phyloP scores from a whole-genome alignment of 1,139 yeast species.

The Geotrichum siamense region DNA sequence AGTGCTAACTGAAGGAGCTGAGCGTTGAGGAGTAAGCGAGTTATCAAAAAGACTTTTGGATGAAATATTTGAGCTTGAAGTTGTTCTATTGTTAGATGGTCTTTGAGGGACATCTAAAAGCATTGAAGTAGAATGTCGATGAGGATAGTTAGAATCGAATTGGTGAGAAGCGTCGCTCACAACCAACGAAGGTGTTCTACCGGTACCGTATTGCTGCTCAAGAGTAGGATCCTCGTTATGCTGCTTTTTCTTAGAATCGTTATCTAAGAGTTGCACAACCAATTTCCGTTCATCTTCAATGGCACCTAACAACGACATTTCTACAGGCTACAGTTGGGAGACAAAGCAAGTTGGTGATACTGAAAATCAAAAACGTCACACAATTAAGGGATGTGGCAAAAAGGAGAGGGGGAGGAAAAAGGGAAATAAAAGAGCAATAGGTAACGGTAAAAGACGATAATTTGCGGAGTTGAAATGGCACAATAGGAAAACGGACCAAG shows the following conservation, averaged over 20 bases:
- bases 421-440: not conserved
- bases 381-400: not conserved
- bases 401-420: not conserved
- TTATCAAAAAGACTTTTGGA: not conserved
- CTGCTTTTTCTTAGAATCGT: not conserved
- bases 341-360: no score
- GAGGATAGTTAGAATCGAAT: not conserved
- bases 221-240: not conserved
- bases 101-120: conserved; percentile 4
- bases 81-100: conserved; percentile 3
- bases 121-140: conserved; percentile 3
- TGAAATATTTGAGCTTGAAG: not conserved
- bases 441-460: no score
- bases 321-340: no score
- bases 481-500: not conserved
- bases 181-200: conserved; percentile 3
- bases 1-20: conserved; percentile 4
- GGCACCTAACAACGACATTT: conserved; percentile 44
- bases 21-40: conserved; percentile 6
- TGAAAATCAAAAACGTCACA: no score
- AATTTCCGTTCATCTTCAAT: conserved; percentile 41
- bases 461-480: not conserved
- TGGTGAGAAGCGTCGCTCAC: not conserved
- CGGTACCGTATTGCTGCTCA: not conserved
- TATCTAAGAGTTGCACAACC: conserved; percentile 35